Evolutionary conservation across 2,329 filamentous ascomycete species (phyloP).

Genomic region (Alternaria novae-zelandiae): DNA sequence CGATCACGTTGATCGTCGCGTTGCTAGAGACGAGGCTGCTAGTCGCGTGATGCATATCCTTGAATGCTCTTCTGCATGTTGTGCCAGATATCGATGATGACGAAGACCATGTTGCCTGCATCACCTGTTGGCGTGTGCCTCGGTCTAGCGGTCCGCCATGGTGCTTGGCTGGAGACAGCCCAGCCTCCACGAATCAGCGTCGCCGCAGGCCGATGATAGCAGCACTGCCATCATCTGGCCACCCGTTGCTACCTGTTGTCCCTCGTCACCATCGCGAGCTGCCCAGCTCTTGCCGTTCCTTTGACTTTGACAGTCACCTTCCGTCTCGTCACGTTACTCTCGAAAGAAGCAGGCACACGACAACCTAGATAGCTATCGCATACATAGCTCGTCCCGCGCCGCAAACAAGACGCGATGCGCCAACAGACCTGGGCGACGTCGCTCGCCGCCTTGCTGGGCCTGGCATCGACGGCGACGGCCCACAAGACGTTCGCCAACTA

Average conservation of each 20-base stretch:
- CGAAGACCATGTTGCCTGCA: neutral
- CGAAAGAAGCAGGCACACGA: slow-evolving; percentile 2
- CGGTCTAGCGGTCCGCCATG: slow-evolving; percentile 19
- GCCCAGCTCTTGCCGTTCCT: slow-evolving; percentile 18
- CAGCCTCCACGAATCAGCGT: slow-evolving; percentile 27
- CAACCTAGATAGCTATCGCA: slow-evolving; percentile 3
- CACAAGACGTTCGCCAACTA: slow-evolving; percentile 49
- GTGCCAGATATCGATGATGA: slow-evolving; percentile 7
- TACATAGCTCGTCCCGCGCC: slow-evolving; percentile 31
- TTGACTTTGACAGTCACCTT: slow-evolving; percentile 11
- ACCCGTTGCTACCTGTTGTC: slow-evolving; percentile 7
- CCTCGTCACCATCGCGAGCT: slow-evolving; percentile 15
- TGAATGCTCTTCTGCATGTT: neutral
- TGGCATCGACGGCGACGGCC: slow-evolving; percentile 31
- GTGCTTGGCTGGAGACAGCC: slow-evolving; percentile 25
- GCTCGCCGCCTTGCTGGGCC: slow-evolving; percentile 35
- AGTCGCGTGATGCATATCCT: neutral
- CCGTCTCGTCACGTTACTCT: neutral
- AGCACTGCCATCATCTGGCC: slow-evolving; percentile 18
- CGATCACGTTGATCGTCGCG: neutral
- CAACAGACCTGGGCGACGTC: slow-evolving; percentile 40
- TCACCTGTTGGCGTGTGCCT: slow-evolving; percentile 17
- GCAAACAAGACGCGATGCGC: slow-evolving; percentile 43
- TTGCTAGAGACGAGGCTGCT: neutral
- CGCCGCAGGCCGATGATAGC: slow-evolving; percentile 32